Conservation (phyloP, 2,329 filamentous ascomycete genomes). For the Pseudofabraea citricarpa region DNA sequence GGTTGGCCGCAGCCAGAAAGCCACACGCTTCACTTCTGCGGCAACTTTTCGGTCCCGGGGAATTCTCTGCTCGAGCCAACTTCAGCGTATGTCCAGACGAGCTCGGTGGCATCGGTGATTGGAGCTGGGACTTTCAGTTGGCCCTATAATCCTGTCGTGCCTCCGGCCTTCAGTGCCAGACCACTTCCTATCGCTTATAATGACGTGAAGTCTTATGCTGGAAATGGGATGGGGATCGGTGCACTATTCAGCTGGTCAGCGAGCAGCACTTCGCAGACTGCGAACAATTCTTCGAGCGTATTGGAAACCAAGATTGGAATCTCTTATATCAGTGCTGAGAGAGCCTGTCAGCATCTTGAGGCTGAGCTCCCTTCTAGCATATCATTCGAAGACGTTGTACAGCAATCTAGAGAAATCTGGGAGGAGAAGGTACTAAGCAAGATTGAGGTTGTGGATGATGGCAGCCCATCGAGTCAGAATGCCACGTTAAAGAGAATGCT, state of each 20-base stretch:
- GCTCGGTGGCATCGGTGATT: neutral
- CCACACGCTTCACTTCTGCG: neutral
- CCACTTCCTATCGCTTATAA: neutral
- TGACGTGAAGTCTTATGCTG: neutral
- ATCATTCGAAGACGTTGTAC: neutral
- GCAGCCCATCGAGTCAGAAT: neutral
- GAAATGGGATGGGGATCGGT: neutral
- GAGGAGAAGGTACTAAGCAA: neutral
- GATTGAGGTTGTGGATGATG: neutral
- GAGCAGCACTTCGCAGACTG: neutral
- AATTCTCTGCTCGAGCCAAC: neutral
- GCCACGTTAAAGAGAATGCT: neutral
- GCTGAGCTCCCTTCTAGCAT: neutral
- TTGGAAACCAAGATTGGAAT: slow-evolving; percentile 1
- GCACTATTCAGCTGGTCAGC: neutral
- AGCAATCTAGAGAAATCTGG: neutral
- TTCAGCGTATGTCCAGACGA: neutral
- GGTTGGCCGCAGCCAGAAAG: neutral
- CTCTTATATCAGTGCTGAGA: slow-evolving; percentile 1
- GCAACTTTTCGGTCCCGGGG: neutral
- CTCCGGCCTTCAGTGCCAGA: neutral
- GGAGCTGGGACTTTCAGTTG: neutral
- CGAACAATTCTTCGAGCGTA: neutral
- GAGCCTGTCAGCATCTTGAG: neutral
- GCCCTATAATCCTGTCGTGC: neutral